Evolutionary conservation across 441 rosid species (phyloP).

Genomic region (Euphorbia celastroides): DNA sequence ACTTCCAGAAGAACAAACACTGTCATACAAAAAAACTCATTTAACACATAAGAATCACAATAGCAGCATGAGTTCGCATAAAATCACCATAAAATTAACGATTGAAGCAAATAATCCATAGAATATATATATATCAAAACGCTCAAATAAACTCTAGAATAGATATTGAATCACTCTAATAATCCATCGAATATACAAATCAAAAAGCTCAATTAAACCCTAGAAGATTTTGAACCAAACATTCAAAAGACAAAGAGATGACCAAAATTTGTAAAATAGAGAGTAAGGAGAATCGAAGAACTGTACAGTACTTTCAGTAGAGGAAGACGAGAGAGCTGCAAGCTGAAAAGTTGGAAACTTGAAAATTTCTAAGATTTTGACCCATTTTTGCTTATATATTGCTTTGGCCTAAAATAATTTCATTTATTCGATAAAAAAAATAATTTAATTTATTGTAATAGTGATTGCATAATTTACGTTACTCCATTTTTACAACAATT

Average conservation of each 20-base stretch:
- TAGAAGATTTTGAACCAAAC: not conserved
- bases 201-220: not conserved
- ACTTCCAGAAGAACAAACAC: too few species aligned
- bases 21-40: too few species aligned
- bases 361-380: too few species aligned
- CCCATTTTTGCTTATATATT: too few species aligned
- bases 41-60: too few species aligned
- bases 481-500: too few species aligned
- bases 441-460: too few species aligned
- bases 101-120: not conserved
- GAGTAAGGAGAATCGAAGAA: not conserved
- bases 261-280: not conserved
- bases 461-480: too few species aligned
- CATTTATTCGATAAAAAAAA: too few species aligned
- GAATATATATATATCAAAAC: not conserved
- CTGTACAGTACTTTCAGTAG: not conserved
- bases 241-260: not conserved
- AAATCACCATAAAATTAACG: not conserved
- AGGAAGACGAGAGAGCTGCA: too few species aligned
- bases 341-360: not conserved
- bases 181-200: not conserved
- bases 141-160: not conserved
- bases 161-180: not conserved
- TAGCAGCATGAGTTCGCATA: too few species aligned
- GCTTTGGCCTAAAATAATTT: too few species aligned